phyloP scores from a whole-genome alignment of 2,329 filamentous ascomycete species.

The Trichophyton simii region DNA sequence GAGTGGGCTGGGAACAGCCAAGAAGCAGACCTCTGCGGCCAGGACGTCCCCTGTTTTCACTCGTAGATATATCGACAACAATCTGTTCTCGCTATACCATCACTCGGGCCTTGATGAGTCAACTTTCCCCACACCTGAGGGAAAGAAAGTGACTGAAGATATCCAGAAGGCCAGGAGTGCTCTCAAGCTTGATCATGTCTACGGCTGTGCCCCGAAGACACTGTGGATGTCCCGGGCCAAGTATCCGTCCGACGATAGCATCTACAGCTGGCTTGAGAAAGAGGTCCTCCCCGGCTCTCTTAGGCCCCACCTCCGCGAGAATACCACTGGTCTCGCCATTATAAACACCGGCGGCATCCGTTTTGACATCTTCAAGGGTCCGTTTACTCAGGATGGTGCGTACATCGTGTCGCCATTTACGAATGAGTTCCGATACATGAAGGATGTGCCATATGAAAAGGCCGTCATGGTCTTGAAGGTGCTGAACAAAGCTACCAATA shows the following conservation, averaged over 20 bases:
- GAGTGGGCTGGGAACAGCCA: slow-evolving; percentile 45
- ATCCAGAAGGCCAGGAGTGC: slow-evolving; percentile 58
- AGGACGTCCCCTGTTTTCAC: slow-evolving; percentile 45
- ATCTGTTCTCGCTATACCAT: slow-evolving; percentile 69
- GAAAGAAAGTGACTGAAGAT: slow-evolving; percentile 55
- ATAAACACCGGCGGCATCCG: slow-evolving; percentile 84
- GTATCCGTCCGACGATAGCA: slow-evolving; percentile 60
- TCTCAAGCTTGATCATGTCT: slow-evolving; percentile 58
- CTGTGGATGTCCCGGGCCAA: slow-evolving; percentile 71
- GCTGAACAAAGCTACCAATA: slow-evolving; percentile 45
- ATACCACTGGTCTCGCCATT: slow-evolving; percentile 54
- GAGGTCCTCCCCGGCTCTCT: slow-evolving; percentile 60
- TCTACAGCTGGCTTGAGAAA: slow-evolving; percentile 69
- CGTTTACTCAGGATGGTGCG: slow-evolving; percentile 77
- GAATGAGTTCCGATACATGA: slow-evolving; percentile 62
- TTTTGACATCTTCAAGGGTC: slow-evolving; percentile 88
- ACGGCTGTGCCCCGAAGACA: slow-evolving; percentile 70
- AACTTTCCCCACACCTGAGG: slow-evolving; percentile 64
- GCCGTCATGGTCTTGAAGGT: slow-evolving; percentile 55
- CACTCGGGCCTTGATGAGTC: slow-evolving; percentile 61
- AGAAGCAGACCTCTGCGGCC: slow-evolving; percentile 19
- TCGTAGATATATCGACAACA: slow-evolving; percentile 86
- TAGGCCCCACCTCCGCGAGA: slow-evolving; percentile 43
- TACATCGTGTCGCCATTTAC: slow-evolving; percentile 82
- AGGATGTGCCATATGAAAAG: slow-evolving; percentile 65